Conservation (phyloP, 1,284 basidiomycete genomes). For the Cutaneotrichosporon spelunceum region DNA sequence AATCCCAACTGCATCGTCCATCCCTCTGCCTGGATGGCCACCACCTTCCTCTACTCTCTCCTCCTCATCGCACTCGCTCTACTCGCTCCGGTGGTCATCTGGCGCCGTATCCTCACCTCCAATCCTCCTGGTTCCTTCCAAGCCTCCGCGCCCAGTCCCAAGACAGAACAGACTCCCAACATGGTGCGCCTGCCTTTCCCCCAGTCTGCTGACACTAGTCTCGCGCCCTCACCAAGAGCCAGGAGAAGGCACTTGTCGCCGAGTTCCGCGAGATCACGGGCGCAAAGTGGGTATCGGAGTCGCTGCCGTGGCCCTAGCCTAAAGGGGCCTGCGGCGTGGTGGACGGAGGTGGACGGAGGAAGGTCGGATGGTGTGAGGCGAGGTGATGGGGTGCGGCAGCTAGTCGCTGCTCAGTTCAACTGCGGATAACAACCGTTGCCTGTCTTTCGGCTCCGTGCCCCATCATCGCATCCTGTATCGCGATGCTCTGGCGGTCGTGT, state of each 20-base stretch:
- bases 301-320: not conserved
- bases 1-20: not conserved
- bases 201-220: constrained; percentile 15
- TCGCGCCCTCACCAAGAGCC: constrained; percentile 25
- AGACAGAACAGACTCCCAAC: not conserved
- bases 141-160: not conserved
- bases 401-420: too few species aligned
- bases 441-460: not conserved
- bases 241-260: constrained; percentile 26
- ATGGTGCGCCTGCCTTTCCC: constrained; percentile 7
- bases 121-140: not conserved
- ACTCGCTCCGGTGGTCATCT: constrained; percentile 6
- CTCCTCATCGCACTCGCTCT: constrained; percentile 1
- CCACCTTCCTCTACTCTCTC: not conserved
- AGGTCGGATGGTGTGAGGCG: not conserved
- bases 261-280: constrained; percentile 46
- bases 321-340: not conserved
- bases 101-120: not conserved
- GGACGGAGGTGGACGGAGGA: not conserved
- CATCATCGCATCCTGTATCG: not conserved
- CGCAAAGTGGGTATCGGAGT: constrained; percentile 34
- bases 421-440: too few species aligned
- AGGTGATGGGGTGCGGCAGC: not conserved
- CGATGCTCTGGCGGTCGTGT: not conserved
- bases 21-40: not conserved